Percentiles rank a stretch among this genome's conserved stretches.
These are phyloP conservation scores for Diplodia scrobiculata DNA, from an alignment of 2,329 filamentous ascomycete species.

Conservation along the genomic window DNA sequence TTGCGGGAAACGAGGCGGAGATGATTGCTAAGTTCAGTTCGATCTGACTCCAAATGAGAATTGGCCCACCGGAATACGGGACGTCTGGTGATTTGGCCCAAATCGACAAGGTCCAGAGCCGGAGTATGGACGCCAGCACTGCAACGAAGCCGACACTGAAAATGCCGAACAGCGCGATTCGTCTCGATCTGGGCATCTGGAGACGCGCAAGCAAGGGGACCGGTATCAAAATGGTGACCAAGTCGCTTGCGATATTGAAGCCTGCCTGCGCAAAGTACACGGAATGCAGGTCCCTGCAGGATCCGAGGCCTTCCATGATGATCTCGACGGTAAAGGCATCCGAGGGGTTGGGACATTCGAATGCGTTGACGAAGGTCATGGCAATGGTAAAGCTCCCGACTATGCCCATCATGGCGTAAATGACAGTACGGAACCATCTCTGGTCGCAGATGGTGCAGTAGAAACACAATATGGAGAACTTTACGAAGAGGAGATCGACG, in stretches of 20 bases:
- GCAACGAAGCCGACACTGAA: constrained; percentile 44
- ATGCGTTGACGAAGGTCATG: constrained; percentile 37
- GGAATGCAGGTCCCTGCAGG: constrained; percentile 41
- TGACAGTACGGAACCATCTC: constrained; percentile 38
- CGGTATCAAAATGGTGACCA: constrained; percentile 50
- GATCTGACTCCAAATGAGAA: constrained; percentile 52
- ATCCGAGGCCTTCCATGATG: constrained; percentile 33
- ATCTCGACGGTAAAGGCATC: constrained; percentile 38
- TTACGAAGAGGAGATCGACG: constrained; percentile 38
- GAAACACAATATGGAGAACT: constrained; percentile 42
- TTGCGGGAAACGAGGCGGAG: constrained; percentile 50
- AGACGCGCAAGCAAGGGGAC: constrained; percentile 52
- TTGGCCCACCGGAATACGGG: constrained; percentile 37
- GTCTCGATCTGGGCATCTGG: constrained; percentile 53
- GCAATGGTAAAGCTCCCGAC: constrained; percentile 40
- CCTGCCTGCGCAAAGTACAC: constrained; percentile 44
- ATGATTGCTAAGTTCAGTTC: constrained; percentile 54
- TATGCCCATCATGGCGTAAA: constrained; percentile 39
- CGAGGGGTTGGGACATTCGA: constrained; percentile 41
- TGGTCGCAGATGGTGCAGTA: constrained; percentile 43
- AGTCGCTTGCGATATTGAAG: constrained; percentile 48
- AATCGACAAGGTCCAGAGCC: constrained; percentile 43
- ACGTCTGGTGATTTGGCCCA: constrained; percentile 38
- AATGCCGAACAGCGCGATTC: constrained; percentile 53
- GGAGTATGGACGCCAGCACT: constrained; percentile 42